These are phyloP conservation scores for Handroanthus guayacan DNA, from an alignment of 257 asterid species.

Conservation along the genomic window DNA sequence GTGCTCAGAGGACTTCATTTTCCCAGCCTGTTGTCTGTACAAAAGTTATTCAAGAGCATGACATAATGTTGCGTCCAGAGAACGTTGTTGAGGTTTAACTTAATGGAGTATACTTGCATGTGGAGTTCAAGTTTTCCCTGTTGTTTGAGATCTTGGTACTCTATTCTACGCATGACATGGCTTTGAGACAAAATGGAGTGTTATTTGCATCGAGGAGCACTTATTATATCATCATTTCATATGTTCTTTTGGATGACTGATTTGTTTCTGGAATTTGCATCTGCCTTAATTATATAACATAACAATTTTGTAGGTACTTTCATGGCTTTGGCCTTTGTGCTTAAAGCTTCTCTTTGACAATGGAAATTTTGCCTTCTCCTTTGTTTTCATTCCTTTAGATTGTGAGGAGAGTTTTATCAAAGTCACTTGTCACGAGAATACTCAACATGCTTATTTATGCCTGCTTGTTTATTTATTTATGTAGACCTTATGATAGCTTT, in stretches of 20 bases:
- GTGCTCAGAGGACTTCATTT: neutral
- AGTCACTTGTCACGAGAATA: neutral
- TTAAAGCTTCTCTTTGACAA: neutral
- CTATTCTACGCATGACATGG: neutral
- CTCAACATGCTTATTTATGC: neutral
- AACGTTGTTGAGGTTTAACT: neutral
- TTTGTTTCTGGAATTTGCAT: neutral
- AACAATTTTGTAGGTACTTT: too few species aligned
- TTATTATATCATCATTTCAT: neutral
- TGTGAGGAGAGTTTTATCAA: neutral
- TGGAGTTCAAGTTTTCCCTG: neutral
- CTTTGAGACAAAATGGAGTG: neutral
- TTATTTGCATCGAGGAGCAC: neutral
- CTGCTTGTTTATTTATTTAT: slow-evolving; percentile 11
- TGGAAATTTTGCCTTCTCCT: neutral
- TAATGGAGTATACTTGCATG: too few species aligned
- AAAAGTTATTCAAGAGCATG: neutral
- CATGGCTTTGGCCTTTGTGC: neutral
- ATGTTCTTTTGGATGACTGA: neutral
- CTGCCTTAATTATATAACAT: neutral
- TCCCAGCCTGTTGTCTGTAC: neutral
- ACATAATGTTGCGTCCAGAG: neutral
- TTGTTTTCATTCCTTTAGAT: slow-evolving; percentile 18
- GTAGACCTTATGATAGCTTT: neutral
- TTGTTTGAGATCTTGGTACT: neutral